phyloP scores from a whole-genome alignment of 2,329 filamentous ascomycete genomes.

The Ceratocystis colombiana region DNA sequence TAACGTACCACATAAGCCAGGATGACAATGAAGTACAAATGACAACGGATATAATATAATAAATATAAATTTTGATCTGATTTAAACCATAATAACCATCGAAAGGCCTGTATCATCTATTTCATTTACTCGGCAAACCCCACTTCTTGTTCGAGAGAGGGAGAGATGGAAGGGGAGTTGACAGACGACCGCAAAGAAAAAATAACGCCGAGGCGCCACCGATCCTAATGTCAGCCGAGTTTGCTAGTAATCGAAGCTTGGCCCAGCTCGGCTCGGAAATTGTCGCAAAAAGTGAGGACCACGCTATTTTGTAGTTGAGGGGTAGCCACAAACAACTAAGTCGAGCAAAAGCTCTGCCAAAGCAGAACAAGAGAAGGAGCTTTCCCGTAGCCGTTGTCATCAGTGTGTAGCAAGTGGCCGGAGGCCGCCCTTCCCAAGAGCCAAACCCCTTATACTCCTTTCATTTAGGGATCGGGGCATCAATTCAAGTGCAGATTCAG shows the following conservation, averaged over 20 bases:
- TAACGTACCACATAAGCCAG: not conserved
- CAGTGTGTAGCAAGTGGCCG: too few relatives aligned
- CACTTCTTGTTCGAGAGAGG: not conserved
- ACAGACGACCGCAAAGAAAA: not conserved
- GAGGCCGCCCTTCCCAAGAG: too few relatives aligned
- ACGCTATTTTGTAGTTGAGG: not conserved
- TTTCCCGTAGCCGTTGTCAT: too few relatives aligned
- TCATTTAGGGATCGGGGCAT: too few relatives aligned
- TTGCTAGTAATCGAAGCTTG: not conserved
- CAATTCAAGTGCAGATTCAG: too few relatives aligned
- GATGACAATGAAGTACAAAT: not conserved
- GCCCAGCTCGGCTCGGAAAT: not conserved
- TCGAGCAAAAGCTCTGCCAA: too few relatives aligned
- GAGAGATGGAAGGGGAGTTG: not conserved
- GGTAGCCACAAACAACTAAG: too few relatives aligned
- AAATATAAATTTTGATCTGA: not conserved
- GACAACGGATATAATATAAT: not conserved
- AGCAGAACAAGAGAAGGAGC: too few relatives aligned
- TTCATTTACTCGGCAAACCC: too few relatives aligned
- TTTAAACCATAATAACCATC: not conserved
- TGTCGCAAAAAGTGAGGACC: not conserved
- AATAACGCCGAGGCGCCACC: not conserved
- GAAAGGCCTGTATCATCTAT: too few relatives aligned
- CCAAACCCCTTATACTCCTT: too few relatives aligned
- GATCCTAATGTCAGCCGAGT: too few relatives aligned